phyloP scores from a whole-genome alignment of 805 yeast species.

The Kurtzmaniella fragi region DNA sequence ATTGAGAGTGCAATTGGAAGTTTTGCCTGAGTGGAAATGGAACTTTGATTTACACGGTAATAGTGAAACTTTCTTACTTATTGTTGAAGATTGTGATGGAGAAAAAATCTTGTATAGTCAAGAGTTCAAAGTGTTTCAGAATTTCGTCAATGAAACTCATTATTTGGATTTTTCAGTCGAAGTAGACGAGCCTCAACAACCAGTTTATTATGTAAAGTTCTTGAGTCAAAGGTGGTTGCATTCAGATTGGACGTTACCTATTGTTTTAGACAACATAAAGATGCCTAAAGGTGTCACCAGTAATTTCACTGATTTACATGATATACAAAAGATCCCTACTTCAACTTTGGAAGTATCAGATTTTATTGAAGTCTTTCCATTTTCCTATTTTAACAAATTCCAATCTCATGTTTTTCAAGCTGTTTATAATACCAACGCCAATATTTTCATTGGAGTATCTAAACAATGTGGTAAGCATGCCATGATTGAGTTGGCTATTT shows the following conservation, averaged over 20 bases:
- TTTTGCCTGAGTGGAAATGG: slow-evolving; percentile 79
- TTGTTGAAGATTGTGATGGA: slow-evolving; percentile 84
- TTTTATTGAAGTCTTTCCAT: slow-evolving; percentile 41
- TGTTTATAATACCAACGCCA: slow-evolving; percentile 54
- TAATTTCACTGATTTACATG: slow-evolving; percentile 49
- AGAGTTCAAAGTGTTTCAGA: slow-evolving; percentile 44
- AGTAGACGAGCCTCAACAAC: slow-evolving; percentile 51
- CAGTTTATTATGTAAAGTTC: slow-evolving; percentile 67
- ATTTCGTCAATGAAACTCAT: slow-evolving; percentile 50
- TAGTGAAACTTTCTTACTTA: slow-evolving; percentile 59
- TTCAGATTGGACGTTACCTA: slow-evolving; percentile 58
- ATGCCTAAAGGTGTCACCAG: slow-evolving; percentile 64
- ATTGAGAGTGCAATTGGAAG: slow-evolving; percentile 59
- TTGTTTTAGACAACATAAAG: slow-evolving; percentile 46
- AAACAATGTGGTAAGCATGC: slow-evolving; percentile 75
- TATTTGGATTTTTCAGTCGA: slow-evolving; percentile 63
- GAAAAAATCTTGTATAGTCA: slow-evolving; percentile 63
- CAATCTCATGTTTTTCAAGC: slow-evolving; percentile 69
- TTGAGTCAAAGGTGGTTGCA: slow-evolving; percentile 86
- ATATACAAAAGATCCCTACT: slow-evolving; percentile 45
- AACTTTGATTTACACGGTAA: slow-evolving; percentile 56
- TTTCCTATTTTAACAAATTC: slow-evolving; percentile 58
- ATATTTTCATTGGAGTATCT: slow-evolving; percentile 61
- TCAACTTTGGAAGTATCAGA: slow-evolving; percentile 45
- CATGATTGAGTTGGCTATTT: slow-evolving; percentile 66